Evolutionary conservation across 768 basidiomycete genomes (phyloP).

Genomic region (Lentinula lateritia): DNA sequence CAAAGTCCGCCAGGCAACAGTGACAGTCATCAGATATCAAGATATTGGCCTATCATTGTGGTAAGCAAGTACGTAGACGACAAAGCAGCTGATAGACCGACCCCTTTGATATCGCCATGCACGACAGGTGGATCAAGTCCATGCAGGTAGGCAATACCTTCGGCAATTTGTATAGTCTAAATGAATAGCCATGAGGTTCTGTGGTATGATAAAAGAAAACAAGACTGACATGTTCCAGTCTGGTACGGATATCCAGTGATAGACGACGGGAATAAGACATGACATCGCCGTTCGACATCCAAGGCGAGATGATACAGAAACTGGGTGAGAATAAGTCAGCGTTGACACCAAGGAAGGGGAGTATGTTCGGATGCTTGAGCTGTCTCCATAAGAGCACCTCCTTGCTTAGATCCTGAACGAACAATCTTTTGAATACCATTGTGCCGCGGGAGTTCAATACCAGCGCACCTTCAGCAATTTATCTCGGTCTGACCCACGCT

Average conservation of each 20-base stretch:
- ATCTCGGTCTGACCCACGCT: background rate
- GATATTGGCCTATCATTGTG: slow-evolving; percentile 19
- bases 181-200: slow-evolving; percentile 15
- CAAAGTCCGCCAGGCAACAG: slow-evolving; percentile 28
- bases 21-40: slow-evolving; percentile 17
- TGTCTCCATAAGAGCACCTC: slow-evolving; percentile 24
- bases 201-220: slow-evolving; percentile 18
- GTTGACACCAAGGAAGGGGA: slow-evolving; percentile 25
- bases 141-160: slow-evolving; percentile 33
- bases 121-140: slow-evolving; percentile 30
- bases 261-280: slow-evolving; percentile 15
- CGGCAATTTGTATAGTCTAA: slow-evolving; percentile 25
- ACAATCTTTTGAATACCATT: background rate
- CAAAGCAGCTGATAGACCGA: slow-evolving; percentile 11
- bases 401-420: slow-evolving; percentile 11
- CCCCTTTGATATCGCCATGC: slow-evolving; percentile 37
- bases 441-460: background rate
- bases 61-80: background rate
- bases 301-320: slow-evolving; percentile 30
- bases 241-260: slow-evolving; percentile 16
- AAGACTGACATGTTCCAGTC: slow-evolving; percentile 1
- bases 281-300: slow-evolving; percentile 29
- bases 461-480: background rate
- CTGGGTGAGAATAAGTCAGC: slow-evolving; percentile 10
- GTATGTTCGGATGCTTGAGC: slow-evolving; percentile 22